Conservation (phyloP, 768 basidiomycete genomes). For the Gymnopilus dilepis region DNA sequence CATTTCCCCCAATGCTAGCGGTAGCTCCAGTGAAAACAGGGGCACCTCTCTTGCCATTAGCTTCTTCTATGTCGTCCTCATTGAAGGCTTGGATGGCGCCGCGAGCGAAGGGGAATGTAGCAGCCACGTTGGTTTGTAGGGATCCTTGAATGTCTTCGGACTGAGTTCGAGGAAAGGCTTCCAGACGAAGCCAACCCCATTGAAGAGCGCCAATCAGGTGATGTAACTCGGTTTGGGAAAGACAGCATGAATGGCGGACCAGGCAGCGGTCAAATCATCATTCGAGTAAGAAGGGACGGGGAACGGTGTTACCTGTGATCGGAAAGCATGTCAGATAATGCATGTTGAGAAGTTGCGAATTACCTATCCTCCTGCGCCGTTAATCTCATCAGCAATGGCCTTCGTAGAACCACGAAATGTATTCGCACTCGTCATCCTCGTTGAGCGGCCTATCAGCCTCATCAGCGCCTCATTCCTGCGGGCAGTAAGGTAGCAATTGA, state of each 20-base stretch:
- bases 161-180: conserved; percentile 70
- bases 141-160: conserved; percentile 60
- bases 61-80: conserved; percentile 52
- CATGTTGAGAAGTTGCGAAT: conserved; percentile 7
- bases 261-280: conserved; percentile 54
- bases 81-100: conserved; percentile 65
- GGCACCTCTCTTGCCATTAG: conserved; percentile 60
- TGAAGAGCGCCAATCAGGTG: conserved; percentile 69
- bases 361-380: conserved; percentile 60
- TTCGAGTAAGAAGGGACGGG: conserved; percentile 54
- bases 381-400: conserved; percentile 59
- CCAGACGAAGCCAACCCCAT: conserved; percentile 60
- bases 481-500: too few relatives aligned
- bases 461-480: too few relatives aligned
- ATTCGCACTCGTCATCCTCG: too few relatives aligned
- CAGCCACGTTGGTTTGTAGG: conserved; percentile 57
- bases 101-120: conserved; percentile 69
- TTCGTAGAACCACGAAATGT: conserved; percentile 59
- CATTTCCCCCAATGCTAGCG: conserved; percentile 66
- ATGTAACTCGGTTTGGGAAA: conserved; percentile 54
- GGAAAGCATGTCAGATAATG: neutral
- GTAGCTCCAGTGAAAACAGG: conserved; percentile 80
- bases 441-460: too few relatives aligned
- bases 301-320: conserved; percentile 58
- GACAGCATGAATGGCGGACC: conserved; percentile 47